Evolutionary conservation across 495 filamentous ascomycete species (phyloP).

Genomic region (Collariella sp.): DNA sequence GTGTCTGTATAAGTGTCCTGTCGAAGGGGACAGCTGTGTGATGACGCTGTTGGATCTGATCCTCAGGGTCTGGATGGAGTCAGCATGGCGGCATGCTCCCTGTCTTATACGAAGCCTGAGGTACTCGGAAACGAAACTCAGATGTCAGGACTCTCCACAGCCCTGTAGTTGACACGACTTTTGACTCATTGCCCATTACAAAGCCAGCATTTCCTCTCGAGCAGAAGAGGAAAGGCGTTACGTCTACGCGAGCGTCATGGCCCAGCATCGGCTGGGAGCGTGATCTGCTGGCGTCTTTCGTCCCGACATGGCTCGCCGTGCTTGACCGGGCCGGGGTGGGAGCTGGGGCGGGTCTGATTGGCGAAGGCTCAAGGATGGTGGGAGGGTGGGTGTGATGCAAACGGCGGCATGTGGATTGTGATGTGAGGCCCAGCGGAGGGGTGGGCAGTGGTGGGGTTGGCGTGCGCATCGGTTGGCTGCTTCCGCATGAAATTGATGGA

Average conservation of each 20-base stretch:
- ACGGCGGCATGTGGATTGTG: constrained; percentile 10
- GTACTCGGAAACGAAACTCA: too few species aligned
- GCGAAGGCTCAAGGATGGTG: neutral
- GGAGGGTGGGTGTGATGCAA: constrained; percentile 5
- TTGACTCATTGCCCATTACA: constrained; percentile 23
- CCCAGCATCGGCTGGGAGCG: neutral
- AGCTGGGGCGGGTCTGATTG: constrained; percentile 18
- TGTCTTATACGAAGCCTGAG: too few species aligned
- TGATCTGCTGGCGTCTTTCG: constrained; percentile 6
- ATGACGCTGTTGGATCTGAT: neutral
- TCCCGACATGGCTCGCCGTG: constrained; percentile 6
- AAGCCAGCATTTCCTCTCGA: constrained; percentile 7
- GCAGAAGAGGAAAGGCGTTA: too few species aligned
- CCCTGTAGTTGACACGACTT: constrained; percentile 1
- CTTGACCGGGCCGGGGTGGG: neutral
- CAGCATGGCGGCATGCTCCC: too few species aligned
- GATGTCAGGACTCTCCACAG: too few species aligned
- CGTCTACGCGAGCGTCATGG: neutral
- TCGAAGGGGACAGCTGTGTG: neutral
- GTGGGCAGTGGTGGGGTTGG: too few species aligned
- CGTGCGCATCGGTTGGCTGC: neutral
- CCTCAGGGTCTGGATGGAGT: too few species aligned
- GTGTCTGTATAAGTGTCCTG: neutral
- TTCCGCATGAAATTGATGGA: too few species aligned
- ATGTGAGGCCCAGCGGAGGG: too few species aligned